A percentile compares a stretch with the other conserved stretches of the same genome.
These are phyloP conservation scores for Russula compacta DNA, from an alignment of 768 basidiomycete species.

Conservation along the genomic window DNA sequence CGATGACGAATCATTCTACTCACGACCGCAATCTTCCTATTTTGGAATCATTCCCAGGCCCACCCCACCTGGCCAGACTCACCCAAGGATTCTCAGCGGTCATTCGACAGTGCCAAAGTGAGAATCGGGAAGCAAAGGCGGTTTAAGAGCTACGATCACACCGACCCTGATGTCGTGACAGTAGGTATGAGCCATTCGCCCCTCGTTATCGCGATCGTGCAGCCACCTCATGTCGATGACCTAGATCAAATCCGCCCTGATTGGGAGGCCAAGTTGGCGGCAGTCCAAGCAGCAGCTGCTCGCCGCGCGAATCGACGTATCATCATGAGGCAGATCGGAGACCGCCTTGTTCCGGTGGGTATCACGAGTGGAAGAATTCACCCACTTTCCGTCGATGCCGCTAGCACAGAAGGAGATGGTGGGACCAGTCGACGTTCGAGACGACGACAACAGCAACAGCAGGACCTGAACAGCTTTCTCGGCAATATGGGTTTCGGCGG, in stretches of 20 bases:
- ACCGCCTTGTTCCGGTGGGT: conserved; percentile 93
- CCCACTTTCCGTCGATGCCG: conserved; percentile 52
- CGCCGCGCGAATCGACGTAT: conserved; percentile 92
- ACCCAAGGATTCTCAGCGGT: conserved; percentile 38
- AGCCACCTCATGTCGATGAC: conserved; percentile 6
- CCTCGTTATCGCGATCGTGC: not conserved
- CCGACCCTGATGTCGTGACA: conserved; percentile 85
- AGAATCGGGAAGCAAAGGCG: conserved; percentile 43
- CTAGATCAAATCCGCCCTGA: conserved; percentile 95
- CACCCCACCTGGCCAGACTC: conserved; percentile 45
- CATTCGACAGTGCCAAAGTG: conserved; percentile 19
- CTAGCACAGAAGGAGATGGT: conserved; percentile 33
- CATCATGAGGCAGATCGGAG: conserved; percentile 97
- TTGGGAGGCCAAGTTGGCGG: conserved; percentile 93
- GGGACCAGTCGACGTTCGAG: conserved; percentile 44
- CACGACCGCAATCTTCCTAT: not conserved
- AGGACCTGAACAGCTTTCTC: conserved; percentile 53
- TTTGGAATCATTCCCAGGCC: conserved; percentile 6
- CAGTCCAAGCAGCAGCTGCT: conserved; percentile 92
- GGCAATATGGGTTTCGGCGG: conserved; percentile 60
- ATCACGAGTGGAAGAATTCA: conserved; percentile 85
- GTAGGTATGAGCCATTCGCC: conserved; percentile 48
- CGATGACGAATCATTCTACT: conserved; percentile 8
- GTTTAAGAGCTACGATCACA: conserved; percentile 81
- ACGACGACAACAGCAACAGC: conserved; percentile 46